A percentile compares a stretch with the other conserved stretches of the same genome.
These are phyloP conservation scores for Tephrocybe sp. DNA, from an alignment of 768 basidiomycete species.

Conservation along the genomic window DNA sequence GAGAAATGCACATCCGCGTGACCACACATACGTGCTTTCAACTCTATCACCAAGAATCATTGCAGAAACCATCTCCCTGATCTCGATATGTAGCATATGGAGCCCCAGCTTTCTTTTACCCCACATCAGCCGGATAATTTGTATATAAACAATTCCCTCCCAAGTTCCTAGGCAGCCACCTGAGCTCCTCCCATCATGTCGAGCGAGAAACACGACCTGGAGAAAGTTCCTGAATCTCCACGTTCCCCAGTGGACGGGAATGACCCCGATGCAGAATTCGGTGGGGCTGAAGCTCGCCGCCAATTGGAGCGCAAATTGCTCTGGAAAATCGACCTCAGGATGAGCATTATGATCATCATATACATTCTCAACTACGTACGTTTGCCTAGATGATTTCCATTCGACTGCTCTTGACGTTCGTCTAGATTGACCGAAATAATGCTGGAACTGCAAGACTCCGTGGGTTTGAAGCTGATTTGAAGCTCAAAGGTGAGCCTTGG, in stretches of 20 bases:
- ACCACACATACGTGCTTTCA: neutral
- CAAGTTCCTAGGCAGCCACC: neutral
- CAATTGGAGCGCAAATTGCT: slow-evolving; percentile 38
- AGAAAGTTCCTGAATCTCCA: slow-evolving; percentile 5
- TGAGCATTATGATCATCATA: slow-evolving; percentile 49
- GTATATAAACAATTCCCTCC: neutral
- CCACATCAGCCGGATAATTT: neutral
- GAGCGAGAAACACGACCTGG: slow-evolving; percentile 17
- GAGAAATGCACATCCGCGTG: neutral
- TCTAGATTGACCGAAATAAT: slow-evolving; percentile 70
- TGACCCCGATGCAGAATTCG: slow-evolving; percentile 27
- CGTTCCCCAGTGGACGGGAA: slow-evolving; percentile 8
- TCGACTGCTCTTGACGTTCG: slow-evolving; percentile 26
- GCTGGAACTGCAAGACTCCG: slow-evolving; percentile 64
- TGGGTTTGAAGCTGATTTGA: slow-evolving; percentile 64
- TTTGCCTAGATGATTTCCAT: neutral
- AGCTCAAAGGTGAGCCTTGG: slow-evolving; percentile 43
- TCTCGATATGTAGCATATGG: neutral
- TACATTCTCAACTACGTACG: slow-evolving; percentile 44
- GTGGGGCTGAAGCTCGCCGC: slow-evolving; percentile 24
- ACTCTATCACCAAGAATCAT: neutral
- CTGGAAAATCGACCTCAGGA: slow-evolving; percentile 48
- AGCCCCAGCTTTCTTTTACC: neutral
- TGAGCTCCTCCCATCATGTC: slow-evolving; percentile 13
- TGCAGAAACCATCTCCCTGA: neutral